Base-by-base conservation (phyloP, 805 yeast species). In the Nakazawaea pomicola region DNA sequence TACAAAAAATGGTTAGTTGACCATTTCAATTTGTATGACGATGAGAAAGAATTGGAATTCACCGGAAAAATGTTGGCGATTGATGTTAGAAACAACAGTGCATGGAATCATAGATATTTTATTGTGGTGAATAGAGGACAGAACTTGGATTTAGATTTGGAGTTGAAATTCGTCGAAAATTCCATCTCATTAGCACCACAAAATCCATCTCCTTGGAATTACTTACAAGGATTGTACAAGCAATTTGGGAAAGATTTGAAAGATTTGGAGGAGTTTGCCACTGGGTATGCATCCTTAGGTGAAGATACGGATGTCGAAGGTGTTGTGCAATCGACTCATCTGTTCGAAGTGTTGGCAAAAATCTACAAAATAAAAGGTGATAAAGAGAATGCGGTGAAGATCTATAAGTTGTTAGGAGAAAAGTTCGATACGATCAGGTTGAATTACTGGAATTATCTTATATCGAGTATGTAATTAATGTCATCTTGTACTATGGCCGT, bases 71-170 rank as follows among this genome's bases (percentile, higher is more conserved):
- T 74, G 51, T 58, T 91, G 3, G 58, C 59, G 2, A 53, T 63
- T 7, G 99, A 93, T 58, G 75, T 86, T 7, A 68, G 88, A 51
- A 93, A 93, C 62, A 93, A 93, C 59, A 83, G 95, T 38, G 96
- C 95, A 1, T 93, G 99, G 99, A 75, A 80, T 45, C 95, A 86
- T 60, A 70, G 97, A 40, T 84, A 68, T 63, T 86, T 81, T 49
- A 60, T 83, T 9, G 50, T 69, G 29, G 62, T 64, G 39, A 46
- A 54, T 9, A 36, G 48, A 28, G 37, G 40, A n/a, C n/a, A n/a
- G 5, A 33, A 50, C 15, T 20, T 40, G 27, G 46, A 49, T 9
- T 47, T 71, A 3, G 54, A 60, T 0, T 51, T 52, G 3, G 97
- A 90, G 53, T 53, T 82, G 2, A 67, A 64, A 4, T 86, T 61